Evolutionary conservation across 495 filamentous ascomycete species (phyloP).

Genomic region (Staphylotrichum tortipilum): DNA sequence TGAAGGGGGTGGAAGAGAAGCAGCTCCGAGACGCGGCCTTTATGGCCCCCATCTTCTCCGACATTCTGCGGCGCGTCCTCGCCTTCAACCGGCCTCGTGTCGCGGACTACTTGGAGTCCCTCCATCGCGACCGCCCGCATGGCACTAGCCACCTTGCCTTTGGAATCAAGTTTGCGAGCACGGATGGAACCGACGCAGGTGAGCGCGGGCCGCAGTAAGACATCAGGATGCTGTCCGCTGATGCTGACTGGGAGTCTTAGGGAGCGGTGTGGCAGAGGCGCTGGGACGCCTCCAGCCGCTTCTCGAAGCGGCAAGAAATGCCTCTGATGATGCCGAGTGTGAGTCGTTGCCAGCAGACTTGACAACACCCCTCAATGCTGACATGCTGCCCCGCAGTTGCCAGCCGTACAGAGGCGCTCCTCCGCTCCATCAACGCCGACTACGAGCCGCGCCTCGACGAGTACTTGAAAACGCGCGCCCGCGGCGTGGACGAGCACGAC

Average conservation of each 20-base stretch:
- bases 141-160: too few relatives aligned
- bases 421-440: not conserved
- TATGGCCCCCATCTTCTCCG: not conserved
- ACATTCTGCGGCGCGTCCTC: slow-evolving; percentile 4
- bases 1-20: not conserved
- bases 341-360: not conserved
- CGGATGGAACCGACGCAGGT: not conserved
- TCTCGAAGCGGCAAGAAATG: not conserved
- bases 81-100: slow-evolving; percentile 12
- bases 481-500: not conserved
- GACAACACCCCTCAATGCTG: not conserved
- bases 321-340: slow-evolving; percentile 1
- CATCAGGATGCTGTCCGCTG: too few relatives aligned
- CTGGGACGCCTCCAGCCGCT: not conserved
- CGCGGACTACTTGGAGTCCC: not conserved
- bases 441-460: not conserved
- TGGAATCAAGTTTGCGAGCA: slow-evolving; percentile 2
- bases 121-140: not conserved
- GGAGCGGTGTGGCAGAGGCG: not conserved
- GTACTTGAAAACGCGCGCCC: slow-evolving; percentile 3
- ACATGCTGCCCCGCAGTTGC: not conserved
- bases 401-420: not conserved
- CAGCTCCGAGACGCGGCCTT: not conserved
- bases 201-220: too few relatives aligned
- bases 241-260: not conserved